Conservation (phyloP, 2,329 filamentous ascomycete genomes). For the Verticillium nonalfalfae region DNA sequence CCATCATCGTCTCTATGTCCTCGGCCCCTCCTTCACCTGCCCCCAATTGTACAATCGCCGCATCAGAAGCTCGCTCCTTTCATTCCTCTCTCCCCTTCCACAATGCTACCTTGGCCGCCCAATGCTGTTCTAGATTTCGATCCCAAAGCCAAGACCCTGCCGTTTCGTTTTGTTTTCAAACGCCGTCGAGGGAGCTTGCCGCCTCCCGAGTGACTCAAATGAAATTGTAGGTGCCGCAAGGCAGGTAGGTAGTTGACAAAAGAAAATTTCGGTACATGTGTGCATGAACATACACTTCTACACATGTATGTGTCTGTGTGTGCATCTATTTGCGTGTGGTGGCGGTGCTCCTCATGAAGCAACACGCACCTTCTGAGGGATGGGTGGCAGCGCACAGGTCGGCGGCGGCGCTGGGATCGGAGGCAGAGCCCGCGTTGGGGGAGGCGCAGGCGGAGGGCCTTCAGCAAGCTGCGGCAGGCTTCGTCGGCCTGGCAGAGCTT, state of each 20-base stretch:
- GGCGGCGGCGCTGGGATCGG: conserved; percentile 49
- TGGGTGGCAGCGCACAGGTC: conserved; percentile 46
- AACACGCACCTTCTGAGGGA: conserved; percentile 30
- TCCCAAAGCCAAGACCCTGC: neutral
- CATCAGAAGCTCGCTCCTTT: neutral
- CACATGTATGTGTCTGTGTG: neutral
- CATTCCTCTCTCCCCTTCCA: neutral
- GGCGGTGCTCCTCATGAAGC: neutral
- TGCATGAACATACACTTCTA: no score
- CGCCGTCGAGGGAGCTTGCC: neutral
- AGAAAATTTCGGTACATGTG: neutral
- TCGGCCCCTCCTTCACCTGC: neutral
- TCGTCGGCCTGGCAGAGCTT: conserved; percentile 26
- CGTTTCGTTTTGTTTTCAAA: neutral
- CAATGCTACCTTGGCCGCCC: neutral
- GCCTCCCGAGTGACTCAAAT: neutral
- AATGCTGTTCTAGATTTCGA: neutral
- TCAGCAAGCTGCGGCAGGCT: conserved; percentile 46
- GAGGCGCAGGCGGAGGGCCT: conserved; percentile 46
- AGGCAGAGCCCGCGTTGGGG: conserved; percentile 48
- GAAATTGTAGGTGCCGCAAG: neutral
- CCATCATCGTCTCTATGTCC: neutral
- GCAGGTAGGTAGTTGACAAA: neutral
- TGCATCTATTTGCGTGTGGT: neutral
- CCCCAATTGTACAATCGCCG: neutral